These are phyloP conservation scores for Passiflora organensis DNA, from an alignment of 345 rosid species.

Conservation along the genomic window DNA sequence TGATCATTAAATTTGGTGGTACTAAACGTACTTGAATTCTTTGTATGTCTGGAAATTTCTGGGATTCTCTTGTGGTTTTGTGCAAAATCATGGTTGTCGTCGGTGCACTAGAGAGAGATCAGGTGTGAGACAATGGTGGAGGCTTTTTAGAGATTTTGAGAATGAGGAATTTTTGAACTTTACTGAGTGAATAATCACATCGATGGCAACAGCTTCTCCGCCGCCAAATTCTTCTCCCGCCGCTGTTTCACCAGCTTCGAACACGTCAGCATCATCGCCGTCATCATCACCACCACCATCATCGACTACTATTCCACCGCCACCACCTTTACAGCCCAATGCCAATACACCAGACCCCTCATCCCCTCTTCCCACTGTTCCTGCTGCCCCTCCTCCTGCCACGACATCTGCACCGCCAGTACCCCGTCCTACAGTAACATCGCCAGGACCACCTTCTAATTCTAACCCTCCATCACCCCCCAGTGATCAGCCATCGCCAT, in stretches of 20 bases:
- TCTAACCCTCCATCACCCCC: conserved; percentile 9
- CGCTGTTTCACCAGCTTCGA: conserved; percentile 38
- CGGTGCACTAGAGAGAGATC: not conserved
- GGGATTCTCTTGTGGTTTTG: conserved; percentile 8
- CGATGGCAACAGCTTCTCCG: conserved; percentile 60
- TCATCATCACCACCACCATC: conserved; percentile 28
- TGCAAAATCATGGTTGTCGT: conserved; percentile 5
- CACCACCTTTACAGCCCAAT: conserved; percentile 20
- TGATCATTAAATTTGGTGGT: conserved; percentile 46
- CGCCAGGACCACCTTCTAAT: too few species aligned
- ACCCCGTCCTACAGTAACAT: too few species aligned
- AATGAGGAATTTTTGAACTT: not conserved
- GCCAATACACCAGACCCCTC: conserved; percentile 35
- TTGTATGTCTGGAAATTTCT: conserved; percentile 14
- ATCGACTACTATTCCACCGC: conserved; percentile 26
- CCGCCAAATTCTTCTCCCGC: conserved; percentile 50
- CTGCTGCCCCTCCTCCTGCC: conserved; percentile 16
- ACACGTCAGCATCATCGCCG: conserved; percentile 19
- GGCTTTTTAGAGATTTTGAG: conserved; percentile 10
- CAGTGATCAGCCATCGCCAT: conserved; percentile 11
- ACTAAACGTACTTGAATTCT: not conserved
- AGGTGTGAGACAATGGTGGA: not conserved
- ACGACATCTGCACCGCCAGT: conserved; percentile 7
- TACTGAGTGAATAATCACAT: too few species aligned
- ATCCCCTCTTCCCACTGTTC: conserved; percentile 16